Conservation (phyloP, 1,139 yeast species). For the Lodderomyces pseudojiufengensis region DNA sequence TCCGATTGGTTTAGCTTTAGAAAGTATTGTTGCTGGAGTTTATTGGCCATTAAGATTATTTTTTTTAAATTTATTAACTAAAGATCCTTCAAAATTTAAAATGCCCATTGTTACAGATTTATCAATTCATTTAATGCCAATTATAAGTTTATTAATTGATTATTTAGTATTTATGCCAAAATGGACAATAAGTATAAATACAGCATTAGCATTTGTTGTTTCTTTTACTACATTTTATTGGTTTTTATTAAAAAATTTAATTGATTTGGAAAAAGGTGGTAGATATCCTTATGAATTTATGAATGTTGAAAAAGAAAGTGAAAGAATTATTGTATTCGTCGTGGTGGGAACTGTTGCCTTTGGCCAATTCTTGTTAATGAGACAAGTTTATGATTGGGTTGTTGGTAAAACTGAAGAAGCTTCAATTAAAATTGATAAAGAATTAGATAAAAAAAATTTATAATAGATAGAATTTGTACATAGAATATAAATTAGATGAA, state of each 20-base stretch:
- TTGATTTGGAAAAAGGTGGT: conserved; percentile 45
- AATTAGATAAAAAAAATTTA: conserved; percentile 11
- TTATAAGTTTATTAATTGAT: conserved; percentile 47
- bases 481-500: too few species aligned
- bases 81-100: conserved; percentile 26
- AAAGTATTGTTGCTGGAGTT: conserved; percentile 54
- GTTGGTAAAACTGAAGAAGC: conserved; percentile 18
- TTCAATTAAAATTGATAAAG: conserved; percentile 16
- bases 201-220: conserved; percentile 39
- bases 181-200: conserved; percentile 34
- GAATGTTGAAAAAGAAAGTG: conserved; percentile 44
- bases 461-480: background rate
- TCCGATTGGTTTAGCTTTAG: conserved; percentile 54
- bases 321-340: conserved; percentile 47
- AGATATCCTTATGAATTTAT: conserved; percentile 67
- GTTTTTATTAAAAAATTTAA: conserved; percentile 44
- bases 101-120: conserved; percentile 53
- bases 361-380: conserved; percentile 28
- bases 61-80: conserved; percentile 36
- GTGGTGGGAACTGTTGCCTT: conserved; percentile 47
- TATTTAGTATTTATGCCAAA: conserved; percentile 53
- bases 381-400: conserved; percentile 22
- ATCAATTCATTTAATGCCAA: conserved; percentile 58
- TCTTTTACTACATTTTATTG: conserved; percentile 49
- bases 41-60: conserved; percentile 66